Evolutionary conservation across 352 stramenopile species (phyloP), one percentile per base, ranked within the genome.

Genomic region (Phytophthora ramorum): DNA sequence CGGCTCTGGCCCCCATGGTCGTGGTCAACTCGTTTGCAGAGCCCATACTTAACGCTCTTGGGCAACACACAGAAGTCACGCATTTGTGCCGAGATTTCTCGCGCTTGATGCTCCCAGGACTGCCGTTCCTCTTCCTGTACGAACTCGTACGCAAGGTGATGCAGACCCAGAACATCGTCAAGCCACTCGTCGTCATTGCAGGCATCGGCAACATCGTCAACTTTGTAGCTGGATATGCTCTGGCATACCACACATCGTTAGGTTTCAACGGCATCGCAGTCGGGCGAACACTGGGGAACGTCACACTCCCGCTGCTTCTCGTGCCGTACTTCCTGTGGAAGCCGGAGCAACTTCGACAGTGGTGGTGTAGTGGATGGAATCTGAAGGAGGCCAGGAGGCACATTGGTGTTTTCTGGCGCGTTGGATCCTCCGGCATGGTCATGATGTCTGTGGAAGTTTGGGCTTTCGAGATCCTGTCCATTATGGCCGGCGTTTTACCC

Each of bases 191-290:
- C 19, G 41, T 79, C 37, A 80, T 91, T 12, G 78, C 79, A 7
- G 56, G 87, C 14, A 38, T 83, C 22, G 73, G 70, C 20, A 90
- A 90, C 49, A 5, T 91, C 26, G 81, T 95, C 28, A 92, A 86
- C 55, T 40, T 90, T 24, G 64, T 40, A 6, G 47, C 74, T 3
- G 89, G 86, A 1, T 87, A 83, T 54, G 82, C 79, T 26, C 64
- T 97, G 24, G 86, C 87, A 37, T 88, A 83, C 69, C 80, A 85
- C 59, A 93, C 87, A 7, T 55, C 66, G 0, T 73, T 83, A 4
- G 86, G 86, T 12, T 97, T 90, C 54, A 63, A 89, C 1, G 86
- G 85, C 9, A 89, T 87, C n/a, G 81, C 87, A 9, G 59, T 94
- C 14, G 80, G 82, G 2, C 72, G 81, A 20, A 69, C 76, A 7